Conservation (phyloP, 2,329 filamentous ascomycete genomes). For the Periconia macrospinosa region DNA sequence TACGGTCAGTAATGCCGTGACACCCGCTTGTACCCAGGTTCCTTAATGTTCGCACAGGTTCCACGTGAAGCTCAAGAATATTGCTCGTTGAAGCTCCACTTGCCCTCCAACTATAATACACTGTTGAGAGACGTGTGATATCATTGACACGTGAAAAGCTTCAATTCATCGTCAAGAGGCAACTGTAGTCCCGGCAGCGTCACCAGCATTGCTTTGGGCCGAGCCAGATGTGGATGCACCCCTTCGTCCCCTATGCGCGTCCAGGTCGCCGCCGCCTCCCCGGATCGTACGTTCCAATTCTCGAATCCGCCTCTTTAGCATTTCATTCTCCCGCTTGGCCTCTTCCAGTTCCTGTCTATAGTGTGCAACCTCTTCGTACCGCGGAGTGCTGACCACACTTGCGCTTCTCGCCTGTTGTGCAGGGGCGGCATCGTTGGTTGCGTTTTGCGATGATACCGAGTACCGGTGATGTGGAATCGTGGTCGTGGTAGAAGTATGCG, state of each 20-base stretch:
- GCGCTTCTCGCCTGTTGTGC: constrained; percentile 29
- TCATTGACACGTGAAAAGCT: not conserved
- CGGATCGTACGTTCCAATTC: constrained; percentile 48
- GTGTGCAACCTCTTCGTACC: constrained; percentile 48
- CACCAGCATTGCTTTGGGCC: constrained; percentile 7
- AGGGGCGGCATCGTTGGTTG: constrained; percentile 22
- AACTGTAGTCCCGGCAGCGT: constrained; percentile 4
- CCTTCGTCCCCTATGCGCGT: constrained; percentile 36
- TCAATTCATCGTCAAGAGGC: not conserved
- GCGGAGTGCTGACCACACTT: constrained; percentile 40
- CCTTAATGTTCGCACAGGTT: too few species aligned
- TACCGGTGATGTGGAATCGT: constrained; percentile 35
- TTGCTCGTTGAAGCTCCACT: not conserved
- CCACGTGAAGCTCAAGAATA: not conserved
- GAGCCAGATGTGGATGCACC: constrained; percentile 19
- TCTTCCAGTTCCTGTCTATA: constrained; percentile 52
- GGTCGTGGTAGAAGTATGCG: constrained; percentile 20
- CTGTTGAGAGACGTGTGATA: not conserved
- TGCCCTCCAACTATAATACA: not conserved
- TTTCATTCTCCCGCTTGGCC: constrained; percentile 54
- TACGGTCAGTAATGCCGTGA: not conserved
- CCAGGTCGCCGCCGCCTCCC: constrained; percentile 16
- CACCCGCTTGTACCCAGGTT: not conserved
- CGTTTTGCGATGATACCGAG: constrained; percentile 35
- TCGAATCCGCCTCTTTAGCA: constrained; percentile 50